A percentile compares a stretch with the other conserved stretches of the same genome.
phyloP scores from a whole-genome alignment of 2,329 filamentous ascomycete species.

The Botrytis medusae region DNA sequence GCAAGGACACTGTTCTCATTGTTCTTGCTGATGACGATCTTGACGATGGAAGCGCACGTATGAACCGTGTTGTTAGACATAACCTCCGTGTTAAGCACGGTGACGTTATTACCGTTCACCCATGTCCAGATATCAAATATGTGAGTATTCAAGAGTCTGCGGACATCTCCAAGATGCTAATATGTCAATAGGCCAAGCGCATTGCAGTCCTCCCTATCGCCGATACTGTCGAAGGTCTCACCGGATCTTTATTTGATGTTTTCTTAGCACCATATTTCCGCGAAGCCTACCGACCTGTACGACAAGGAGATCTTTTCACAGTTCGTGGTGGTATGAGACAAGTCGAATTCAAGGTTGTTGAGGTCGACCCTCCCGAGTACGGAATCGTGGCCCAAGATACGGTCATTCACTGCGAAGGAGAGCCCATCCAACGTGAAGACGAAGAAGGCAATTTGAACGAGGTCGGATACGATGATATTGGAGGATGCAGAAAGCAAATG shows the following conservation, averaged over 20 bases:
- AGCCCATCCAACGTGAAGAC: slow-evolving; percentile 95
- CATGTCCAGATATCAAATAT: slow-evolving; percentile 99
- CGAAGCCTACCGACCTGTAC: slow-evolving; percentile 95
- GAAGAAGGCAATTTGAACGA: slow-evolving; percentile 99
- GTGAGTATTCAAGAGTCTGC: slow-evolving; percentile 56
- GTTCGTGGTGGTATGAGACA: slow-evolving; percentile 97
- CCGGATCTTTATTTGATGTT: slow-evolving; percentile 96
- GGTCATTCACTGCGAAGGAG: slow-evolving; percentile 97
- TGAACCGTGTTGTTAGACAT: slow-evolving; percentile 98
- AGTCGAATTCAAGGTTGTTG: slow-evolving; percentile 99
- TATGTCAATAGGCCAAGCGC: slow-evolving; percentile 76
- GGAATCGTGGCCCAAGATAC: slow-evolving; percentile 99
- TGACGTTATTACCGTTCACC: slow-evolving; percentile 94
- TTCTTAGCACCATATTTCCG: slow-evolving; percentile 99
- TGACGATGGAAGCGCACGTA: slow-evolving; percentile 92
- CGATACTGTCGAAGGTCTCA: slow-evolving; percentile 96
- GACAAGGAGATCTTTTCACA: slow-evolving; percentile 97
- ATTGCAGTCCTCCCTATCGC: slow-evolving; percentile 98
- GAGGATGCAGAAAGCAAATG: slow-evolving; percentile 99
- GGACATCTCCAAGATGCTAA: slow-evolving; percentile 30
- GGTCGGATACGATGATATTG: slow-evolving; percentile 98
- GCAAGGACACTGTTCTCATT: slow-evolving; percentile 97
- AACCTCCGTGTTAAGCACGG: slow-evolving; percentile 98
- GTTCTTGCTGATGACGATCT: slow-evolving; percentile 97
- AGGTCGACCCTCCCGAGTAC: slow-evolving; percentile 97